Percentiles rank a stretch among this genome's conserved stretches.
Evolutionary conservation across 2,329 filamentous ascomycete genomes (phyloP).

Genomic region (Fusarium oligoseptatum): DNA sequence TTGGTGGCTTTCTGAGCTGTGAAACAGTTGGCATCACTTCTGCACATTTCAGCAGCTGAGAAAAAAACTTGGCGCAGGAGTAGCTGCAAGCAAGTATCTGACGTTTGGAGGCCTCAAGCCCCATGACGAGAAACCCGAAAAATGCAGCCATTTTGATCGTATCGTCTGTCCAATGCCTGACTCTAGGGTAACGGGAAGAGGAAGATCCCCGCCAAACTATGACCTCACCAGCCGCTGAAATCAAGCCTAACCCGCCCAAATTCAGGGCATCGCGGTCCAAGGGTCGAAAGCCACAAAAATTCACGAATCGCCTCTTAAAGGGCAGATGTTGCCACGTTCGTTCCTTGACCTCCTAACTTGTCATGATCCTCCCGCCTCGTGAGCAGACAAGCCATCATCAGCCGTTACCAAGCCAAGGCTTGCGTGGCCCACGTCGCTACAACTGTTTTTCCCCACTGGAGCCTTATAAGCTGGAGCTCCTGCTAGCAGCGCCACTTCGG

Average conservation of each 20-base stretch:
- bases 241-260: conserved; percentile 33
- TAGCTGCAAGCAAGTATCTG: neutral
- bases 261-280: conserved; percentile 32
- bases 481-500: conserved; percentile 38
- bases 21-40: neutral
- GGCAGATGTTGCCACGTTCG: conserved; percentile 11
- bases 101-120: neutral
- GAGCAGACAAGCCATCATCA: conserved; percentile 23
- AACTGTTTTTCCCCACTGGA: conserved; percentile 24
- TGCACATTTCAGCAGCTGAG: neutral
- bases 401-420: conserved; percentile 19
- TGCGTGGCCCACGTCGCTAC: conserved; percentile 11
- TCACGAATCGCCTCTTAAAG: conserved; percentile 7
- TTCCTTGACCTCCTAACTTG: conserved; percentile 16
- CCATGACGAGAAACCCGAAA: neutral
- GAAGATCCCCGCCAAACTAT: conserved; percentile 18
- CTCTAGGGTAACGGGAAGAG: conserved; percentile 24
- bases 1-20: neutral
- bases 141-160: neutral
- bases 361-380: conserved; percentile 18
- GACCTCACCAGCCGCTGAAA: conserved; percentile 39
- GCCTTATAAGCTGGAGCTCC: conserved; percentile 38
- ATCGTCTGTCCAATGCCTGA: neutral
- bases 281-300: conserved; percentile 25
- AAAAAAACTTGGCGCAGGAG: neutral